Conservation (phyloP, 2,329 filamentous ascomycete genomes). For the Basipetospora chlamydospora region DNA sequence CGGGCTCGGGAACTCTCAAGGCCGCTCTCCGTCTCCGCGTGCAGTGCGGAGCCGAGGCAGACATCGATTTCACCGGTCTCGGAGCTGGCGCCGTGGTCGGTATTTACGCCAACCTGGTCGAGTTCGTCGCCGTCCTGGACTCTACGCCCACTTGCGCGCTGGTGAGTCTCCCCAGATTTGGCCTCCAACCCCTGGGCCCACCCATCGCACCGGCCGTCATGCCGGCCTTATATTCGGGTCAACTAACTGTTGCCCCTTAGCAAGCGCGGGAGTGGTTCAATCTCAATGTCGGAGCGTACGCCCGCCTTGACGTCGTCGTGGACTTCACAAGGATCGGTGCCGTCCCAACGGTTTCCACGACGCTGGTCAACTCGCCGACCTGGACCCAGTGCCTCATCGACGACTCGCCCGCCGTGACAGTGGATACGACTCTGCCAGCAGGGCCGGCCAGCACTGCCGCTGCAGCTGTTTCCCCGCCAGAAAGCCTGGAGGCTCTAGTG, state of each 20-base stretch:
- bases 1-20: constrained; percentile 29
- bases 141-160: constrained; percentile 21
- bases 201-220: too few species aligned
- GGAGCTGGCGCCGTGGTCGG: constrained; percentile 27
- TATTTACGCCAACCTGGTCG: constrained; percentile 37
- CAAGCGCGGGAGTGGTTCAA: constrained; percentile 20
- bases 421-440: not conserved
- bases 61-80: constrained; percentile 12
- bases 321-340: constrained; percentile 22
- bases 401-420: constrained; percentile 5
- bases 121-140: constrained; percentile 31
- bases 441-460: constrained; percentile 8
- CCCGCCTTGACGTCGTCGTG: constrained; percentile 19
- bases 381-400: constrained; percentile 20
- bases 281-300: constrained; percentile 23
- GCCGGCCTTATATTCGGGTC: too few species aligned
- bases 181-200: not conserved
- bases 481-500: too few species aligned
- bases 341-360: constrained; percentile 25
- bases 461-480: too few species aligned
- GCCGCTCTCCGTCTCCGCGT: constrained; percentile 36
- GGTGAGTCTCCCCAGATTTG: constrained; percentile 10
- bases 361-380: constrained; percentile 21
- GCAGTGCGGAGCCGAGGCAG: constrained; percentile 25
- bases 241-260: too few species aligned